Percentiles rank a stretch among this genome's conserved stretches.
phyloP scores from a whole-genome alignment of 805 yeast genomes.

The Barnettozyma sp. region DNA sequence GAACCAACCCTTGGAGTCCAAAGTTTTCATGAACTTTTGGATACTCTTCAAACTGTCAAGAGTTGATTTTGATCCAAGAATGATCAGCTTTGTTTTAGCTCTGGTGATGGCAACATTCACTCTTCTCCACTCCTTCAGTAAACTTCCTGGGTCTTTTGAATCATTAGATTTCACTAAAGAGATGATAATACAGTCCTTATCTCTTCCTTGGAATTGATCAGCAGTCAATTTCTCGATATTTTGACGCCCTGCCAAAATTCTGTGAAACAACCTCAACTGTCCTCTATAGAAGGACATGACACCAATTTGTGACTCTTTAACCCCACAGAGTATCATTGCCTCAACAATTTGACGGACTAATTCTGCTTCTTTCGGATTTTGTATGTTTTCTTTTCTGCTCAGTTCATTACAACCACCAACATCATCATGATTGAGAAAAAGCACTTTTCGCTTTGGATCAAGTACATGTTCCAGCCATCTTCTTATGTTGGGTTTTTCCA shows the following conservation, averaged over 20 bases:
- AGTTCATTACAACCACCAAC: slow-evolving; percentile 50
- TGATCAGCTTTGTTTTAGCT: slow-evolving; percentile 74
- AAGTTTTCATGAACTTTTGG: slow-evolving; percentile 51
- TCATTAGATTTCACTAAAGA: slow-evolving; percentile 82
- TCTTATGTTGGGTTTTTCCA: slow-evolving; percentile 2
- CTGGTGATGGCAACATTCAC: slow-evolving; percentile 93
- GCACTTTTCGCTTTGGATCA: slow-evolving; percentile 49
- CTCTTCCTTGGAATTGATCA: slow-evolving; percentile 94
- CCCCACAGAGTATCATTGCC: slow-evolving; percentile 53
- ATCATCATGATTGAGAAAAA: slow-evolving; percentile 74
- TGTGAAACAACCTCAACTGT: slow-evolving; percentile 51
- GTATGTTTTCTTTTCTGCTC: slow-evolving; percentile 56
- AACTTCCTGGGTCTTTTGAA: slow-evolving; percentile 60
- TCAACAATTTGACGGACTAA: slow-evolving; percentile 57
- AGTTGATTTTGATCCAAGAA: slow-evolving; percentile 73
- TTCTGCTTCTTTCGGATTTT: slow-evolving; percentile 66
- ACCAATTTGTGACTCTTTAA: slow-evolving; percentile 57
- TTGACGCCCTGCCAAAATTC: slow-evolving; percentile 25
- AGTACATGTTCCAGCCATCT: slow-evolving; percentile 56
- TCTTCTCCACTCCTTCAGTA: slow-evolving; percentile 84
- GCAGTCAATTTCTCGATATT: slow-evolving; percentile 82
- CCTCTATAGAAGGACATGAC: slow-evolving; percentile 86
- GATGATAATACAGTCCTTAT: slow-evolving; percentile 83
- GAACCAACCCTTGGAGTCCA: slow-evolving; percentile 57
- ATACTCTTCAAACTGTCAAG: slow-evolving; percentile 45